These are phyloP conservation scores for Yamadazyma triangularis DNA, from an alignment of 1,139 yeast species.

Conservation along the genomic window DNA sequence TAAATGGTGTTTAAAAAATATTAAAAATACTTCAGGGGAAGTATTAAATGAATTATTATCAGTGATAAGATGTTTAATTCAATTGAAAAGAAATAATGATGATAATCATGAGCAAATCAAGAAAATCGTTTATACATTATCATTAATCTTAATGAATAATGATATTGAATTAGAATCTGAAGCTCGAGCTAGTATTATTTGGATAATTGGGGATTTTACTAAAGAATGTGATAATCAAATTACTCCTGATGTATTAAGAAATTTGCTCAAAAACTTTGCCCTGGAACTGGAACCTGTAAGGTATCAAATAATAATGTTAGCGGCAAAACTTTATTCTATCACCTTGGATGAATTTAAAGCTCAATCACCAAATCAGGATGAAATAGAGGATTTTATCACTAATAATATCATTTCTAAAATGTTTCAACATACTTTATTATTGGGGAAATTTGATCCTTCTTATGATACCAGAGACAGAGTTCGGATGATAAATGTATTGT, in stretches of 20 bases:
- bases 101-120: constrained; percentile 21
- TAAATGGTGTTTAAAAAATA: constrained; percentile 38
- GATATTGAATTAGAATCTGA: constrained; percentile 29
- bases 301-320: constrained; percentile 64
- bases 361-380: constrained; percentile 4
- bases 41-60: constrained; percentile 59
- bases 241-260: constrained; percentile 76
- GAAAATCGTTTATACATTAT: constrained; percentile 34
- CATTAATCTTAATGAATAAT: constrained; percentile 25
- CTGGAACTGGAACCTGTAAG: constrained; percentile 58
- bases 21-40: constrained; percentile 23
- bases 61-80: constrained; percentile 69
- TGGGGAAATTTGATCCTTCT: constrained; percentile 70
- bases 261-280: constrained; percentile 51
- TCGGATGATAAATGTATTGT: constrained; percentile 58
- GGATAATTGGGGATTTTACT: constrained; percentile 86
- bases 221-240: constrained; percentile 36
- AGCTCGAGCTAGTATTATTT: constrained; percentile 81
- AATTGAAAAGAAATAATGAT: constrained; percentile 35
- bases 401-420: constrained; percentile 46
- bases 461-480: constrained; percentile 86
- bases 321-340: constrained; percentile 67
- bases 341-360: constrained; percentile 36
- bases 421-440: constrained; percentile 58
- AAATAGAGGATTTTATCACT: too few species aligned